These are phyloP conservation scores for Neonothopanus nambi DNA, from an alignment of 1,284 basidiomycete species.

Conservation along the genomic window DNA sequence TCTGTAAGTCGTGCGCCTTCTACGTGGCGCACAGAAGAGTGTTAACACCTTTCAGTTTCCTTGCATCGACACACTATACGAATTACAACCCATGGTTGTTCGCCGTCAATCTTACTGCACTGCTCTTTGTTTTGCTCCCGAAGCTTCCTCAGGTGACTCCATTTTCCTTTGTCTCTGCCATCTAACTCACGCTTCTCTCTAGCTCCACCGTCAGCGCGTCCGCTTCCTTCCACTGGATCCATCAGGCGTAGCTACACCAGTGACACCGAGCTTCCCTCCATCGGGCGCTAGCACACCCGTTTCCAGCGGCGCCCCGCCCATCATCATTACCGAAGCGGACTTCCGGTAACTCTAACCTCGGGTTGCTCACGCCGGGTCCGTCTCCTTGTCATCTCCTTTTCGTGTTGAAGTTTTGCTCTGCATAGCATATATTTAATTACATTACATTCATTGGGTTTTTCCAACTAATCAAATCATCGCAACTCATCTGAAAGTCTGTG, in stretches of 20 bases:
- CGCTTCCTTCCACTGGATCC: constrained; percentile 65
- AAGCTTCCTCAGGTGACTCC: constrained; percentile 85
- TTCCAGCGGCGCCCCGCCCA: constrained; percentile 22
- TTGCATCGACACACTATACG: constrained; percentile 98
- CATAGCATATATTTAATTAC: too few relatives aligned
- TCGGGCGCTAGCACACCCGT: constrained; percentile 32
- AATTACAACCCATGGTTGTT: constrained; percentile 94
- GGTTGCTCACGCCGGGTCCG: too few relatives aligned
- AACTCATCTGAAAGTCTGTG: too few relatives aligned
- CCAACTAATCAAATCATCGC: too few relatives aligned
- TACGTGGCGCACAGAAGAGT: neutral
- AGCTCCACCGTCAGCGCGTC: constrained; percentile 81
- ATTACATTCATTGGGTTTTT: too few relatives aligned
- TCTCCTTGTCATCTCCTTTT: too few relatives aligned
- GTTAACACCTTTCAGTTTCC: constrained; percentile 61
- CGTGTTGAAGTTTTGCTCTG: too few relatives aligned
- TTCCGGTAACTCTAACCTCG: constrained; percentile 25
- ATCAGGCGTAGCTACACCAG: constrained; percentile 67
- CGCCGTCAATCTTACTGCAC: constrained; percentile 85
- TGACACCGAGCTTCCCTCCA: constrained; percentile 54
- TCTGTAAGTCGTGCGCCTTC: constrained; percentile 62
- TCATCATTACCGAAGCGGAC: constrained; percentile 23
- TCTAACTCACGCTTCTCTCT: constrained; percentile 10
- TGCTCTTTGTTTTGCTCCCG: constrained; percentile 87
- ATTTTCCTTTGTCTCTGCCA: neutral